Evolutionary conservation across 306 rosid genomes (phyloP).

Genomic region (Lagenaria siceraria): DNA sequence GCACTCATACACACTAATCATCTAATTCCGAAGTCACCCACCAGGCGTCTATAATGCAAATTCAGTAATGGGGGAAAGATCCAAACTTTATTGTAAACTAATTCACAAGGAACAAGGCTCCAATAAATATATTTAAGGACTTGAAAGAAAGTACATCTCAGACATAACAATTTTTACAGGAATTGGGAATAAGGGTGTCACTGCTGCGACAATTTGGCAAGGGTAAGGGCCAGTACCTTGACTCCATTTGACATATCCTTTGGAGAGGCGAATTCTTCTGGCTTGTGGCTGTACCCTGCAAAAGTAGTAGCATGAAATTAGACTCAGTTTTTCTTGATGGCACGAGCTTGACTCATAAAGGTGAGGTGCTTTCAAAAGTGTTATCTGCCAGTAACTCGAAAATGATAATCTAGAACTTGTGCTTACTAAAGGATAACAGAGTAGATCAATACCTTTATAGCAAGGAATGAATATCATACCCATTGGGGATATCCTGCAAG

Average conservation of each 20-base stretch:
- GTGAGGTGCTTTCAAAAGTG: background rate
- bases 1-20: background rate
- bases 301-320: slow-evolving; percentile 8
- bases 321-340: background rate
- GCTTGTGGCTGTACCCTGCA: slow-evolving; percentile 95
- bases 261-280: slow-evolving; percentile 66
- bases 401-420: background rate
- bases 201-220: slow-evolving; percentile 68
- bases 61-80: background rate
- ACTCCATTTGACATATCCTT: slow-evolving; percentile 81
- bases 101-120: background rate
- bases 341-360: background rate
- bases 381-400: background rate
- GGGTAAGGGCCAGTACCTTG: slow-evolving; percentile 65
- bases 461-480: slow-evolving; percentile 98
- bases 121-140: background rate
- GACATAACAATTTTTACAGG: background rate
- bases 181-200: slow-evolving; percentile 17
- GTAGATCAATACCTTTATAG: slow-evolving; percentile 60
- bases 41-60: background rate
- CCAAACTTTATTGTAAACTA: background rate
- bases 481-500: slow-evolving; percentile 79
- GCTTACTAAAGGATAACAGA: background rate
- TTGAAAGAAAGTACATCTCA: background rate
- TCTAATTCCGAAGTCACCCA: background rate